Evolutionary conservation across 163 green algal species (phyloP).

Genomic region (Prototheca stagnorum): DNA sequence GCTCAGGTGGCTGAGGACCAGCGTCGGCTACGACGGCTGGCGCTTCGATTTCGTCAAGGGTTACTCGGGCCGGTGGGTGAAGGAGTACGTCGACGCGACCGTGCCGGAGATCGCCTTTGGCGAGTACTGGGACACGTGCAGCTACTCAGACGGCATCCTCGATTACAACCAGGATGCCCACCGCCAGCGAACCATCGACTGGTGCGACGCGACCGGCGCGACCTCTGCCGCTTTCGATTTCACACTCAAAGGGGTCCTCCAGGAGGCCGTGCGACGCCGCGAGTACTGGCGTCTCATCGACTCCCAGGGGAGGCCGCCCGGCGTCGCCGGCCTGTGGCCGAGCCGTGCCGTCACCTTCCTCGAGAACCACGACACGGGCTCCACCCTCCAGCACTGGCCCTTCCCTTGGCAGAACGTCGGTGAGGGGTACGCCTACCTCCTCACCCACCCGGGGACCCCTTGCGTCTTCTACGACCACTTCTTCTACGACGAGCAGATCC

Average conservation of each 20-base stretch:
- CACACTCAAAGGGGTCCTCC: slow-evolving; percentile 86
- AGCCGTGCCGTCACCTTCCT: slow-evolving; percentile 81
- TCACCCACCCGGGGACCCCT: slow-evolving; percentile 78
- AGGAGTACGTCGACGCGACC: slow-evolving; percentile 77
- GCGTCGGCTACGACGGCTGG: slow-evolving; percentile 78
- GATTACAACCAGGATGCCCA: slow-evolving; percentile 91
- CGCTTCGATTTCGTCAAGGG: slow-evolving; percentile 83
- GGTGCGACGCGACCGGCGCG: slow-evolving; percentile 76
- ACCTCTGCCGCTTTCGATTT: slow-evolving; percentile 94
- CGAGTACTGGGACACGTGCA: slow-evolving; percentile 90
- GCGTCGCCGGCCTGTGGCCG: slow-evolving; percentile 75
- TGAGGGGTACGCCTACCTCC: slow-evolving; percentile 80
- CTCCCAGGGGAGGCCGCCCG: slow-evolving; percentile 49
- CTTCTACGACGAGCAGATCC: slow-evolving; percentile 22
- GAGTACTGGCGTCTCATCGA: slow-evolving; percentile 94
- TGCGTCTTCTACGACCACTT: slow-evolving; percentile 81
- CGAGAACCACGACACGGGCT: slow-evolving; percentile 79
- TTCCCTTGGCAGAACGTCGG: slow-evolving; percentile 60
- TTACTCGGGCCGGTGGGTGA: slow-evolving; percentile 46
- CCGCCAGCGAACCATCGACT: slow-evolving; percentile 83
- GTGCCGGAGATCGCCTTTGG: slow-evolving; percentile 76
- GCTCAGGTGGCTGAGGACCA: slow-evolving; percentile 66
- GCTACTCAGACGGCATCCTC: slow-evolving; percentile 85
- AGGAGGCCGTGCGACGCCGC: slow-evolving; percentile 64
- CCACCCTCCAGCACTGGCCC: slow-evolving; percentile 83